Percentiles rank a stretch among this genome's conserved stretches.
Conservation (phyloP, 352 stramenopile species). For the Elongisporangium prolatum region DNA sequence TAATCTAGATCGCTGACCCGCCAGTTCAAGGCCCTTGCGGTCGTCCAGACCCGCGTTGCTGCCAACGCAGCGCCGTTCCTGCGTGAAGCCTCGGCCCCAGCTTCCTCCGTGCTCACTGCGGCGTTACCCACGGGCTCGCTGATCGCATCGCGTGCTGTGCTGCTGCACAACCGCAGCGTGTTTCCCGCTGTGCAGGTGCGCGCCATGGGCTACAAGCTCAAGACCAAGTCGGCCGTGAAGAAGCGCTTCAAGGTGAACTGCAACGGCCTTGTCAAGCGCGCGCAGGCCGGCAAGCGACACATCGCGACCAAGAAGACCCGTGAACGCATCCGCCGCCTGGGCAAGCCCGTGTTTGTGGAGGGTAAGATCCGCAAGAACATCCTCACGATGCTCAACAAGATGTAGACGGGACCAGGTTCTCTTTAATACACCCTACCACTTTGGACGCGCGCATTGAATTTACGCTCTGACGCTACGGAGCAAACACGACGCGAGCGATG, state of each 20-base stretch:
- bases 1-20: slow-evolving; percentile 42
- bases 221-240: slow-evolving; percentile 78
- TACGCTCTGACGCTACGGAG: no score
- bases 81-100: slow-evolving; percentile 4
- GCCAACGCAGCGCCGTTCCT: slow-evolving; percentile 8
- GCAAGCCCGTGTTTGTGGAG: slow-evolving; percentile 63
- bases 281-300: slow-evolving; percentile 79
- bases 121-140: slow-evolving; percentile 10
- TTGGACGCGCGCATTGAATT: no score
- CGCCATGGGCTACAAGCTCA: slow-evolving; percentile 78
- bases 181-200: slow-evolving; percentile 52
- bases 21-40: slow-evolving; percentile 45
- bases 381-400: slow-evolving; percentile 58
- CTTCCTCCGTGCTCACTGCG: slow-evolving; percentile 6
- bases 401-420: no score
- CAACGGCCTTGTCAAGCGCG: slow-evolving; percentile 76
- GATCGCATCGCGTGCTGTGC: slow-evolving; percentile 16
- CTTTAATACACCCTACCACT: no score
- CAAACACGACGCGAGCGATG: no score
- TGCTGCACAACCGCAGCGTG: slow-evolving; percentile 5
- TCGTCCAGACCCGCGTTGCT: slow-evolving; percentile 21
- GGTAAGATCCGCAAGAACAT: slow-evolving; percentile 85
- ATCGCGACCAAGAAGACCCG: slow-evolving; percentile 84
- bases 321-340: slow-evolving; percentile 69
- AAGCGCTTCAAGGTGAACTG: slow-evolving; percentile 82